Evolutionary conservation across 768 basidiomycete genomes (phyloP).

Genomic region (Obba rivulosa): DNA sequence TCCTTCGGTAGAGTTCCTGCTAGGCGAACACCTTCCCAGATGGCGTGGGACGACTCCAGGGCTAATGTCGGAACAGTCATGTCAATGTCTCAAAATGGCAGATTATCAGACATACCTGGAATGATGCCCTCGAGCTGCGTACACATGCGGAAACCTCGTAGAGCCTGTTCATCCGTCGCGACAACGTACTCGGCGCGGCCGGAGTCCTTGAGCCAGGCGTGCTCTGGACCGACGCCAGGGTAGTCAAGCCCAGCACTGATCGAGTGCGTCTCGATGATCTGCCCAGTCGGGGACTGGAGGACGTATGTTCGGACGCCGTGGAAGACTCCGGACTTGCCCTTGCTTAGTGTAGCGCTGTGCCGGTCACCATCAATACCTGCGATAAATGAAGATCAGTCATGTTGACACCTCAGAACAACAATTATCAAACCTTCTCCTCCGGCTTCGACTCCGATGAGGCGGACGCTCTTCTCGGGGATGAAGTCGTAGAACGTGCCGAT

Average conservation of each 20-base stretch:
- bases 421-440: conserved; percentile 82
- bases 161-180: conserved; percentile 91
- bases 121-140: conserved; percentile 97
- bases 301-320: conserved; percentile 97
- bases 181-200: conserved; percentile 89
- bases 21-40: conserved; percentile 85
- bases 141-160: conserved; percentile 86
- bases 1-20: conserved; percentile 85
- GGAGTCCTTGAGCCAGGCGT: conserved; percentile 94
- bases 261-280: conserved; percentile 96
- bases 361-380: conserved; percentile 74
- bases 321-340: conserved; percentile 89
- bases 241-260: conserved; percentile 96
- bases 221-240: conserved; percentile 97
- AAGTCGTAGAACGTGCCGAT: conserved; percentile 99
- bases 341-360: conserved; percentile 91
- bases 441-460: conserved; percentile 92
- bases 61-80: conserved; percentile 39
- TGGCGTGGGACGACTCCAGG: conserved; percentile 91
- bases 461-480: conserved; percentile 80
- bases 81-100: conserved; percentile 5
- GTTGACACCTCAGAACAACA: not conserved
- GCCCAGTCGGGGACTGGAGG: conserved; percentile 81
- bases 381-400: not conserved
- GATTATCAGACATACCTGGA: conserved; percentile 54